Evolutionary conservation across 2,329 filamentous ascomycete species (phyloP).

Genomic region (Aspergillus fumigatus): DNA sequence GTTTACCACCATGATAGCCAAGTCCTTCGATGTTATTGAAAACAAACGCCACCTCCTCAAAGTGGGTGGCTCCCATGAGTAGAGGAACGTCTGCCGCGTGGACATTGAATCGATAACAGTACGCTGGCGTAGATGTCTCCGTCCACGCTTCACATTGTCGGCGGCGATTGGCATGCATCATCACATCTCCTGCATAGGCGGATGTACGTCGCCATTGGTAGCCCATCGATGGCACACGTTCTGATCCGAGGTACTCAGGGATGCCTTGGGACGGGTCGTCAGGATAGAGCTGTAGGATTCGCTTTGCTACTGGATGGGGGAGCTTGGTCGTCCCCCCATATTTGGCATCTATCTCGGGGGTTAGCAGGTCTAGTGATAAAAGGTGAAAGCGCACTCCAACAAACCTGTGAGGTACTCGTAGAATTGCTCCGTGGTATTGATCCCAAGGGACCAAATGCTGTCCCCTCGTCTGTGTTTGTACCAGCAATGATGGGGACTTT

Average conservation of each 20-base stretch:
- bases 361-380: not conserved
- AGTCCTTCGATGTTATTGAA: slow-evolving; percentile 49
- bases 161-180: slow-evolving; percentile 54
- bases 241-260: slow-evolving; percentile 39
- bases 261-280: slow-evolving; percentile 48
- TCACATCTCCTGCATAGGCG: slow-evolving; percentile 52
- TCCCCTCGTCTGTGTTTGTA: slow-evolving; percentile 63
- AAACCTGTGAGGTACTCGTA: slow-evolving; percentile 35
- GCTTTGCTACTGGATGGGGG: slow-evolving; percentile 28
- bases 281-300: slow-evolving; percentile 50
- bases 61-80: slow-evolving; percentile 49
- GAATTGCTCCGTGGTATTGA: slow-evolving; percentile 55
- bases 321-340: slow-evolving; percentile 14
- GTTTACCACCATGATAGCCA: slow-evolving; percentile 40
- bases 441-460: slow-evolving; percentile 50
- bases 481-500: slow-evolving; percentile 61
- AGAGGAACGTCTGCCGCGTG: slow-evolving; percentile 40
- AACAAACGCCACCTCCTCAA: slow-evolving; percentile 53
- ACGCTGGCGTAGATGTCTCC: slow-evolving; percentile 46
- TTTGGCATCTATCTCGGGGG: slow-evolving; percentile 16
- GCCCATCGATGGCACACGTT: slow-evolving; percentile 35
- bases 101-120: slow-evolving; percentile 61
- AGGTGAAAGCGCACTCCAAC: not conserved
- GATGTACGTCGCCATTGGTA: slow-evolving; percentile 51
- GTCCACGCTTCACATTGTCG: slow-evolving; percentile 51